phyloP scores from a whole-genome alignment of 2,329 filamentous ascomycete genomes.

The Aspergillus alliaceus region DNA sequence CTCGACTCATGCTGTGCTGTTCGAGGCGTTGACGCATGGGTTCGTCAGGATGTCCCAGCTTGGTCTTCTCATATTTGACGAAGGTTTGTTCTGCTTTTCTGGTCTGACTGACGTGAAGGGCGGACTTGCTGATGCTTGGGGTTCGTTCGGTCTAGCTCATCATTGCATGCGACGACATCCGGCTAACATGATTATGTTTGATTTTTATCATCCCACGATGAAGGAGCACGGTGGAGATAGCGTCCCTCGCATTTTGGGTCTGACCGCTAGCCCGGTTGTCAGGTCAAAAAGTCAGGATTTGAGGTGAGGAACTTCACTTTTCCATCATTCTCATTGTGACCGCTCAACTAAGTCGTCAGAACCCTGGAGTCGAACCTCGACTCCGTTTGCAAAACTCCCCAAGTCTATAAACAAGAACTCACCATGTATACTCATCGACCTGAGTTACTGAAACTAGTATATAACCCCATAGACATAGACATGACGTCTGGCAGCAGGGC shows the following conservation, averaged over 20 bases:
- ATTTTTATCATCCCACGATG: conserved; percentile 62
- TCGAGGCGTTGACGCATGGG: conserved; percentile 71
- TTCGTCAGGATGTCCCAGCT: conserved; percentile 68
- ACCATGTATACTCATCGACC: conserved; percentile 69
- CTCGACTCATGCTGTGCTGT: conserved; percentile 72
- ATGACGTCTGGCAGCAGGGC: conserved; percentile 15
- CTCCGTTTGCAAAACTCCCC: conserved; percentile 68
- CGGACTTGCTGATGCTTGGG: background rate
- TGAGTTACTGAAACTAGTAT: conserved; percentile 29
- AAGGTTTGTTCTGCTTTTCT: conserved; percentile 59
- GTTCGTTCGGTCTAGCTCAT: conserved; percentile 58
- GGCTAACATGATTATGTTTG: conserved; percentile 69
- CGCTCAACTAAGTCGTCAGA: conserved; percentile 25
- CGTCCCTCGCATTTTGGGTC: conserved; percentile 70
- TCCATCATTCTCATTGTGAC: background rate
- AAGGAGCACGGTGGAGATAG: conserved; percentile 26
- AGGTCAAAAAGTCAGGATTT: conserved; percentile 58
- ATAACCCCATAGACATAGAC: conserved; percentile 5
- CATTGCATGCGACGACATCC: conserved; percentile 67
- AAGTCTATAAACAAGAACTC: conserved; percentile 67
- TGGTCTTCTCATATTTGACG: conserved; percentile 76
- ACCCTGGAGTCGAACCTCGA: conserved; percentile 69
- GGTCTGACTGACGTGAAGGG: background rate
- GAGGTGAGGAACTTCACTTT: conserved; percentile 35
- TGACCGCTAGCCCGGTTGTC: conserved; percentile 78